These are phyloP conservation scores for Eragrostis curvula DNA, from an alignment of 176 grass and related monocot species.

Conservation along the genomic window DNA sequence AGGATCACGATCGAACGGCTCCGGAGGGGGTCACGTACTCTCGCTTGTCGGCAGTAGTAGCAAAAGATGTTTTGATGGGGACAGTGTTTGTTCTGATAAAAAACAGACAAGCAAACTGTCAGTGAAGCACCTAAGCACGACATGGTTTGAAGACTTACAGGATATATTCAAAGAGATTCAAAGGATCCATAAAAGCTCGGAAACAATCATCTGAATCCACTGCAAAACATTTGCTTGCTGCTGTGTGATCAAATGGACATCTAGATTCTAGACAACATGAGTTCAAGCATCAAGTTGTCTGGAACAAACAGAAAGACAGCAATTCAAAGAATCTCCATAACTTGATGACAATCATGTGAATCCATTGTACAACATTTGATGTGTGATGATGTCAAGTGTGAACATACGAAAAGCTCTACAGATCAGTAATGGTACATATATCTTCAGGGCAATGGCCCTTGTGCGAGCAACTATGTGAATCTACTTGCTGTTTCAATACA, in stretches of 20 bases:
- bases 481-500: background rate
- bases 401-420: background rate
- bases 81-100: background rate
- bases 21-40: background rate
- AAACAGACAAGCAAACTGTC: background rate
- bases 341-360: background rate
- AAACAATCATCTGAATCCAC: background rate
- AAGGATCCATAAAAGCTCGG: too few species aligned
- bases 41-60: background rate
- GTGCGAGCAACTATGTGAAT: background rate
- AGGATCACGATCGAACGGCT: background rate
- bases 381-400: background rate
- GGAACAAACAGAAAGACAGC: background rate
- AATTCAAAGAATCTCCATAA: background rate
- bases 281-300: background rate
- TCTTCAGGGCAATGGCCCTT: constrained; percentile 14
- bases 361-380: background rate
- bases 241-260: background rate
- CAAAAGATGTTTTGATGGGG: background rate
- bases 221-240: background rate
- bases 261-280: too few species aligned
- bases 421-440: background rate
- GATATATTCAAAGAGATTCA: background rate
- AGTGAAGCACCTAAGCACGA: background rate
- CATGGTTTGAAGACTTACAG: background rate